Percentiles rank a stretch among this genome's conserved stretches.
phyloP scores from a whole-genome alignment of 2,329 filamentous ascomycete genomes.

The Cytospora piceicola region DNA sequence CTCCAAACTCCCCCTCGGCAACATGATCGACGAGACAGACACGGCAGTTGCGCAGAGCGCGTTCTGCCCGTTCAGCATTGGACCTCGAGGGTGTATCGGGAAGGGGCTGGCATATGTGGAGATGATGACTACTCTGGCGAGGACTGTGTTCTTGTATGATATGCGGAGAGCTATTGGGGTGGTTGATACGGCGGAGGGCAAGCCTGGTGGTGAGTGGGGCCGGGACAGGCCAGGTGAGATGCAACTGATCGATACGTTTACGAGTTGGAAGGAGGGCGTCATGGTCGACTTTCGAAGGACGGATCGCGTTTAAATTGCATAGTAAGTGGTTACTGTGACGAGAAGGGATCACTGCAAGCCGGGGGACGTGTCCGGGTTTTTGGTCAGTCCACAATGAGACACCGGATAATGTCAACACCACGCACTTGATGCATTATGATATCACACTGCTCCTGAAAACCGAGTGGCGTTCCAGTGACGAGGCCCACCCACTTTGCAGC shows the following conservation, averaged over 20 bases:
- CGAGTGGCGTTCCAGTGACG: conserved; percentile 17
- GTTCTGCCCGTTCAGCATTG: conserved; percentile 75
- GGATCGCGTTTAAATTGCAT: conserved; percentile 8
- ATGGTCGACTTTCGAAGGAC: conserved; percentile 63
- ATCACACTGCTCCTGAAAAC: background rate
- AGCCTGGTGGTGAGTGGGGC: conserved; percentile 53
- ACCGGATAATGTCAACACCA: background rate
- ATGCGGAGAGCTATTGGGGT: conserved; percentile 55
- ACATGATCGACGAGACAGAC: conserved; percentile 52
- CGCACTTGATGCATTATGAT: background rate
- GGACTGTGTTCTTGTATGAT: conserved; percentile 65
- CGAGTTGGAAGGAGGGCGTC: conserved; percentile 72
- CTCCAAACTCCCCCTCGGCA: conserved; percentile 43
- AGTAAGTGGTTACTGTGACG: background rate
- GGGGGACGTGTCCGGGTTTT: background rate
- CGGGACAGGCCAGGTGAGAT: conserved; percentile 63
- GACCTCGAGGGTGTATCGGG: conserved; percentile 72
- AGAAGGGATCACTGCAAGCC: background rate
- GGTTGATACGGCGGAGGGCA: conserved; percentile 57
- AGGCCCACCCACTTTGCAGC: background rate
- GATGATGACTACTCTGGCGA: conserved; percentile 65
- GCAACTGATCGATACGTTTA: conserved; percentile 74
- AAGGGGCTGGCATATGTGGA: conserved; percentile 71
- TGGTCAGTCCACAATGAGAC: no score
- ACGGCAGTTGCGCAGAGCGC: conserved; percentile 64